Evolutionary conservation across 306 rosid genomes (phyloP).

Genomic region (Inga laurina): DNA sequence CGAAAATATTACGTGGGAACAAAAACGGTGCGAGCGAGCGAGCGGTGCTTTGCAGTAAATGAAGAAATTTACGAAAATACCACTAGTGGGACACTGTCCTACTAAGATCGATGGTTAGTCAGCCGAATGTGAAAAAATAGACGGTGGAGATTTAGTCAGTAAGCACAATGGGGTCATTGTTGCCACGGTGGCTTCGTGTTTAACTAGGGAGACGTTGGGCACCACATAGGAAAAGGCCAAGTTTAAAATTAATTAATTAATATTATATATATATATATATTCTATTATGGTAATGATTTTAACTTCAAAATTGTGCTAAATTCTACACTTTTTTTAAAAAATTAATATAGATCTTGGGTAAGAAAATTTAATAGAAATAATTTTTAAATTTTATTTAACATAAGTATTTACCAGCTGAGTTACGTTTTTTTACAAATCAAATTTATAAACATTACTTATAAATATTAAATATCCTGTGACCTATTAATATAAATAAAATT

Average conservation of each 20-base stretch:
- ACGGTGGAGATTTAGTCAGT: conserved; percentile 7
- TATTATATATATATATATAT: not conserved
- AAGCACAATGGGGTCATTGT: not conserved
- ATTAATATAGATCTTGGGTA: too few relatives aligned
- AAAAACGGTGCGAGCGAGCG: conserved; percentile 2
- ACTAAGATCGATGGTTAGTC: not conserved
- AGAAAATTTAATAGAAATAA: too few relatives aligned
- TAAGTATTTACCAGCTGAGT: too few relatives aligned
- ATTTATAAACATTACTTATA: too few relatives aligned
- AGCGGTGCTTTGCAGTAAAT: conserved; percentile 38
- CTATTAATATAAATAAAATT: too few relatives aligned
- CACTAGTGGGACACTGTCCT: conserved; percentile 34
- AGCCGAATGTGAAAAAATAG: not conserved
- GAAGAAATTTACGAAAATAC: conserved; percentile 55
- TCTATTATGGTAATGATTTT: not conserved
- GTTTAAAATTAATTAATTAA: not conserved
- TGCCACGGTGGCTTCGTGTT: conserved; percentile 18
- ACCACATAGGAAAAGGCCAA: not conserved
- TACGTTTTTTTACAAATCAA: too few relatives aligned
- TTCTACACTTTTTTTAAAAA: too few relatives aligned
- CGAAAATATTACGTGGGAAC: conserved; percentile 31
- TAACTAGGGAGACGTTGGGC: not conserved
- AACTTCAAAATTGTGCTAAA: not conserved
- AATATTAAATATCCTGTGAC: too few relatives aligned
- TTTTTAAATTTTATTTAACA: too few relatives aligned